A percentile compares a stretch with the other conserved stretches of the same genome.
These are phyloP conservation scores for Pestalotiopsis sp. DNA, from an alignment of 2,329 filamentous ascomycete species.

Conservation along the genomic window DNA sequence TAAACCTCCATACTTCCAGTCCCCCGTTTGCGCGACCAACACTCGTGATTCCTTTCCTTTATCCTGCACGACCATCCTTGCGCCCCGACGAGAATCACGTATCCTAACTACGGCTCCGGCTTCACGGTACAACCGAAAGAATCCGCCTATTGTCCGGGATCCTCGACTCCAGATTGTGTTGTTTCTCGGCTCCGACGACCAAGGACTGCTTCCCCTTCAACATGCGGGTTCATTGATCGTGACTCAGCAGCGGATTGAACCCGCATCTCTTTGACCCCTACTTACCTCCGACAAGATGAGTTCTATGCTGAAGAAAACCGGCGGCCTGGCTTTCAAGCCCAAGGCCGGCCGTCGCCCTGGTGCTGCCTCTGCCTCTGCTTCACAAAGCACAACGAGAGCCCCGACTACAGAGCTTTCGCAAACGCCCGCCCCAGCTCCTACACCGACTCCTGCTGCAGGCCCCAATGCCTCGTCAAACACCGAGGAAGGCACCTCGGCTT, in stretches of 20 bases:
- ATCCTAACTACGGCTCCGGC: background rate
- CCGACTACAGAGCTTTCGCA: constrained; percentile 23
- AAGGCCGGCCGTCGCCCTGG: constrained; percentile 56
- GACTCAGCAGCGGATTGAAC: constrained; percentile 7
- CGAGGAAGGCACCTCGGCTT: background rate
- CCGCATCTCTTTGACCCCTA: background rate
- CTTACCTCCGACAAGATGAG: constrained; percentile 50
- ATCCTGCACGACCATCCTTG: background rate
- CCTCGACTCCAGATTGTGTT: background rate
- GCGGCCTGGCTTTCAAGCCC: constrained; percentile 66
- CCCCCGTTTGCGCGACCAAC: background rate
- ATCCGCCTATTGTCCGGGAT: background rate
- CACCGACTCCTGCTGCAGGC: constrained; percentile 11
- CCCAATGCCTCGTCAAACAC: background rate
- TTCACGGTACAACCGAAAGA: background rate
- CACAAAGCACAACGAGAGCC: constrained; percentile 21
- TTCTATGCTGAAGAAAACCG: constrained; percentile 68
- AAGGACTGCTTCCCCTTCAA: background rate
- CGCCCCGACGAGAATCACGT: background rate
- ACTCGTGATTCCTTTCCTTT: background rate
- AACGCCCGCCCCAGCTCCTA: constrained; percentile 19
- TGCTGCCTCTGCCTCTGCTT: constrained; percentile 30
- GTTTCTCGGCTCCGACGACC: background rate
- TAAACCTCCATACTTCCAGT: background rate
- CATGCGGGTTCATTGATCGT: background rate